Evolutionary conservation across 441 rosid species (phyloP).

Genomic region (Pelargonium fulgidum): DNA sequence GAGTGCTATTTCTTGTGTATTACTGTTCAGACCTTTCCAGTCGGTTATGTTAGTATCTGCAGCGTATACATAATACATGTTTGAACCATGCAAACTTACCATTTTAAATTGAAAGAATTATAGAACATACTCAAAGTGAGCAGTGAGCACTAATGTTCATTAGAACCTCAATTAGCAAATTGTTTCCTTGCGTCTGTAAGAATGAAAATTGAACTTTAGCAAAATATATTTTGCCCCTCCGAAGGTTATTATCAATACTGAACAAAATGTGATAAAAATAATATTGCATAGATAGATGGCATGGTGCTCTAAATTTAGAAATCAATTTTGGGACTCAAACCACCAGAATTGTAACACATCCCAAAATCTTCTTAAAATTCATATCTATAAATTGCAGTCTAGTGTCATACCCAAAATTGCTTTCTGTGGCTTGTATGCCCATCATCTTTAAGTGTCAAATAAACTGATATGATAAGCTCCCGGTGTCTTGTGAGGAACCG

Average conservation of each 20-base stretch:
- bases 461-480: background rate
- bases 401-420: background rate
- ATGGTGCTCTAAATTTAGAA: background rate
- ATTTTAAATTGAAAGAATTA: too few species aligned
- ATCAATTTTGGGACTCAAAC: background rate
- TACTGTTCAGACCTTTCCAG: background rate
- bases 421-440: background rate
- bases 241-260: background rate
- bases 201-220: too few species aligned
- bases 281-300: background rate
- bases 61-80: too few species aligned
- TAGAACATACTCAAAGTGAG: too few species aligned
- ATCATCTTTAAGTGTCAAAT: background rate
- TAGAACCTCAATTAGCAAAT: too few species aligned
- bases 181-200: too few species aligned
- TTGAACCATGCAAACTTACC: too few species aligned
- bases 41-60: background rate
- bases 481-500: background rate
- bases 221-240: background rate
- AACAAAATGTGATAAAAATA: background rate
- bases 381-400: background rate
- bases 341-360: background rate
- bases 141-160: too few species aligned
- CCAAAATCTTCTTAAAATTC: background rate
- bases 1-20: background rate